Evolutionary conservation across 176 grass and related monocot genomes (phyloP).

Genomic region (Tillandsia fasciculata): DNA sequence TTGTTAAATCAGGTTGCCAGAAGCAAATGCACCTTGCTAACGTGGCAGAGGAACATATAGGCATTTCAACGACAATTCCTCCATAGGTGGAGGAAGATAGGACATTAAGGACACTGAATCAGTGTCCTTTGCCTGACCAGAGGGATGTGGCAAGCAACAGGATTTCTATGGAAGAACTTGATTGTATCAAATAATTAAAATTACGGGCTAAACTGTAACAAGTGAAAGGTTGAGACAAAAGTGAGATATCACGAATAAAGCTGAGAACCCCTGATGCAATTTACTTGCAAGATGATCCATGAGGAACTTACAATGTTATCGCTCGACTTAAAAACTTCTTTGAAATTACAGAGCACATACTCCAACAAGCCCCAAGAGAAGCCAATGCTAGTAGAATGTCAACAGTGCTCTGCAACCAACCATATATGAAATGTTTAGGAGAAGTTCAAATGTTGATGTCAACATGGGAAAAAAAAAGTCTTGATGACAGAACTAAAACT

Average conservation of each 20-base stretch:
- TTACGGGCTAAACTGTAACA: no score
- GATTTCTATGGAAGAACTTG: no score
- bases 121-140: no score
- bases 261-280: no score
- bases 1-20: not conserved
- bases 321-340: not conserved
- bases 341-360: conserved; percentile 41
- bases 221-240: no score
- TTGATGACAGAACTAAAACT: not conserved
- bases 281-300: not conserved
- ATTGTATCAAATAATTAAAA: no score
- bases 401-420: conserved; percentile 66
- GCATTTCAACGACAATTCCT: no score
- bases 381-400: conserved; percentile 63
- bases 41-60: no score
- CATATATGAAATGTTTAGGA: conserved; percentile 5
- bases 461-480: not conserved
- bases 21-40: not conserved
- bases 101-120: no score
- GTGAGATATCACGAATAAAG: no score
- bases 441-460: conserved; percentile 10
- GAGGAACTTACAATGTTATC: conserved; percentile 20
- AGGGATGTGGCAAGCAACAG: no score
- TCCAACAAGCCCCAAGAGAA: conserved; percentile 47
- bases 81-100: no score